Conservation (phyloP, 345 rosid genomes). For the Bretschneidera sinensis region DNA sequence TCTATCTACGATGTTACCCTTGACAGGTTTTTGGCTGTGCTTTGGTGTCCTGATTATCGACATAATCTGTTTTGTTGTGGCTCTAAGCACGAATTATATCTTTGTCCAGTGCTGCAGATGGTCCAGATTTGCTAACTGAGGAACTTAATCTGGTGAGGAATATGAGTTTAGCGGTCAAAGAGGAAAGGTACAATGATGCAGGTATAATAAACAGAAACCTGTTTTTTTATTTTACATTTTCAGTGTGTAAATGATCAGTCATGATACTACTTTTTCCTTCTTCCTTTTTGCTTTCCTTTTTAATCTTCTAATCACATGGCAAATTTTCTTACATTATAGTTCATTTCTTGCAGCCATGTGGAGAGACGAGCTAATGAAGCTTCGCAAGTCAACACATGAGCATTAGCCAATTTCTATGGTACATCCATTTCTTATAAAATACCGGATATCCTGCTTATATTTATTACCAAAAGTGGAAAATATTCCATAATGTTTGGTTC, state of each 20-base stretch:
- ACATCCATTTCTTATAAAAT: neutral
- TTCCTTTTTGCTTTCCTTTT: too few relatives aligned
- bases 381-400: slow-evolving; percentile 43
- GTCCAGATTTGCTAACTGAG: slow-evolving; percentile 62
- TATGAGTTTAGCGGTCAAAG: slow-evolving; percentile 68
- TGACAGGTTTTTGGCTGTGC: slow-evolving; percentile 54
- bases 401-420: slow-evolving; percentile 15
- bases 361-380: slow-evolving; percentile 69
- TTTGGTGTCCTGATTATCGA: slow-evolving; percentile 3
- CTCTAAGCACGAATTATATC: slow-evolving; percentile 23
- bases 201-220: slow-evolving; percentile 36
- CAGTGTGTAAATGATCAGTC: neutral
- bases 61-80: slow-evolving; percentile 14
- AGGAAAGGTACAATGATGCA: slow-evolving; percentile 86
- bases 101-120: slow-evolving; percentile 70
- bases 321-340: neutral
- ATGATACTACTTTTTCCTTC: too few relatives aligned
- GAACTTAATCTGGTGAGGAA: slow-evolving; percentile 64
- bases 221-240: neutral
- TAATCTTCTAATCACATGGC: neutral
- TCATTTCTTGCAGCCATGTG: slow-evolving; percentile 53
- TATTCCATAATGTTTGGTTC: neutral
- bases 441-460: too few relatives aligned
- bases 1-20: slow-evolving; percentile 64
- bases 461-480: neutral